Conservation (phyloP, 2,329 filamentous ascomycete genomes). For the Neonectria coccinea region DNA sequence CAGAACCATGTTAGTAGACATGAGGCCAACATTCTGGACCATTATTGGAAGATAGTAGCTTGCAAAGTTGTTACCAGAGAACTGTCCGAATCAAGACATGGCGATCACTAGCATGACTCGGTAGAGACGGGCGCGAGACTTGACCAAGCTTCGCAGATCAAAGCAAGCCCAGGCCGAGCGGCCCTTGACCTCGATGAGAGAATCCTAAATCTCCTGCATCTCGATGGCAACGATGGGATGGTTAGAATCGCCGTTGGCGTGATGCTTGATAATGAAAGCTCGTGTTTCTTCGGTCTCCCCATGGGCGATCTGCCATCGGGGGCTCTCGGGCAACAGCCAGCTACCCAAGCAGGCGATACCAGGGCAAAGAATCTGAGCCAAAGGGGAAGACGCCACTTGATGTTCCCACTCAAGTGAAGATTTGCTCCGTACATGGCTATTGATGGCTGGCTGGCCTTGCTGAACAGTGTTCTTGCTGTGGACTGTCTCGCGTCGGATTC, state of each 20-base stretch:
- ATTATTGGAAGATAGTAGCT: conserved; percentile 52
- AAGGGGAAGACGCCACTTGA: conserved; percentile 38
- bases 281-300: neutral
- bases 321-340: conserved; percentile 70
- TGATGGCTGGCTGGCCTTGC: neutral
- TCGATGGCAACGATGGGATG: conserved; percentile 56
- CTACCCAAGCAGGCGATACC: conserved; percentile 38
- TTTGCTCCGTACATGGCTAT: conserved; percentile 39
- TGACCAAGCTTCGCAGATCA: conserved; percentile 50
- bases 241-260: conserved; percentile 64
- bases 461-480: conserved; percentile 4
- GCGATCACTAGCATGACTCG: conserved; percentile 53
- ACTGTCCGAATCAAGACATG: conserved; percentile 56
- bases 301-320: conserved; percentile 59
- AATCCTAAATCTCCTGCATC: conserved; percentile 51
- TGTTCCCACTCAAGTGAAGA: conserved; percentile 30
- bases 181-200: conserved; percentile 41
- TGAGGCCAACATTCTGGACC: conserved; percentile 51
- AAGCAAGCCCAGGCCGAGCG: conserved; percentile 51
- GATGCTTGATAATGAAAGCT: conserved; percentile 53
- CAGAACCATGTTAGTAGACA: conserved; percentile 50
- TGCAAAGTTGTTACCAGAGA: conserved; percentile 50
- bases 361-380: conserved; percentile 37
- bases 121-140: conserved; percentile 50
- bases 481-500: conserved; percentile 3